These are phyloP conservation scores for Neoboletus magnificus DNA, from an alignment of 768 basidiomycete genomes.

Conservation along the genomic window DNA sequence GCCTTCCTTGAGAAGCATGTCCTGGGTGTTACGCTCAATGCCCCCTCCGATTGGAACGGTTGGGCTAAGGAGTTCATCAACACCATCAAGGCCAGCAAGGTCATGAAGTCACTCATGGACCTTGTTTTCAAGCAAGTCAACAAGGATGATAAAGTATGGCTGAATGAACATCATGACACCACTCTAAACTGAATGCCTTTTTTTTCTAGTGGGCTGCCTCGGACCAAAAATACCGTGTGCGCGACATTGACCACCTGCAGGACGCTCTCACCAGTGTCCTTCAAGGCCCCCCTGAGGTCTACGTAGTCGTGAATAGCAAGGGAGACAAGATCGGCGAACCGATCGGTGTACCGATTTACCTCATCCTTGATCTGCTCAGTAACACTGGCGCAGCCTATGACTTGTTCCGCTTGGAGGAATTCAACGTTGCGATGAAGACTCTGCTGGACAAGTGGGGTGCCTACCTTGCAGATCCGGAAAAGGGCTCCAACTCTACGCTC, in stretches of 20 bases:
- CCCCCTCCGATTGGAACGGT: neutral
- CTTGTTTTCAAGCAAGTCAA: neutral
- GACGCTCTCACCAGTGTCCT: neutral
- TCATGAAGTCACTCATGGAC: neutral
- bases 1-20: neutral
- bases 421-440: neutral
- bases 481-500: conserved; percentile 2
- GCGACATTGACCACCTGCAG: neutral
- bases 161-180: neutral
- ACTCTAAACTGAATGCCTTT: neutral
- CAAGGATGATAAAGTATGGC: neutral
- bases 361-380: conserved; percentile 19
- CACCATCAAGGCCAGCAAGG: neutral
- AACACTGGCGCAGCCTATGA: conserved; percentile 21
- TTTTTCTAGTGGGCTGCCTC: neutral
- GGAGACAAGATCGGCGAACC: conserved; percentile 12
- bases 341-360: conserved; percentile 17
- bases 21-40: neutral
- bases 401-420: conserved; percentile 8
- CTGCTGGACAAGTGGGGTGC: conserved; percentile 1
- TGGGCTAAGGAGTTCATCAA: neutral
- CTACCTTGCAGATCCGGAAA: neutral
- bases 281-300: neutral
- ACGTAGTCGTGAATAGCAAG: neutral
- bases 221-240: neutral